Percentiles rank a stretch among this genome's conserved stretches.
Conservation (phyloP, 306 rosid genomes). For the Purshia tridentata region DNA sequence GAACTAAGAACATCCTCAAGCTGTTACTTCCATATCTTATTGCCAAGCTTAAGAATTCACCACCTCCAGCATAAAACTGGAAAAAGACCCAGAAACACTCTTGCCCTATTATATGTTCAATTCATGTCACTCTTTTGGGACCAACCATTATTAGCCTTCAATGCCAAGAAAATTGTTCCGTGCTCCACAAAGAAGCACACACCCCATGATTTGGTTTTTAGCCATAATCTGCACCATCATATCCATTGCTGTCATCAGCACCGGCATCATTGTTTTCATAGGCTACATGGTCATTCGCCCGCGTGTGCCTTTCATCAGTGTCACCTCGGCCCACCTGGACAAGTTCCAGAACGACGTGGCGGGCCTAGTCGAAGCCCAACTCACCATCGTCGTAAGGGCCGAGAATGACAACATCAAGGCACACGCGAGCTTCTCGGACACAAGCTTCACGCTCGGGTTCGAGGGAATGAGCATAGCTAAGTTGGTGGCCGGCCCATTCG, state of each 20-base stretch:
- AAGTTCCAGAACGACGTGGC: constrained; percentile 38
- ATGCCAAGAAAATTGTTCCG: constrained; percentile 20
- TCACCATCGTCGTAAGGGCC: constrained; percentile 47
- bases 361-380: constrained; percentile 53
- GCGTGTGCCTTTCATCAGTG: constrained; percentile 56
- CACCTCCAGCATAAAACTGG: constrained; percentile 24
- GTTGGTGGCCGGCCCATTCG: constrained; percentile 41
- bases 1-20: constrained; percentile 35
- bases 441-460: constrained; percentile 48
- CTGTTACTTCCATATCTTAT: constrained; percentile 22
- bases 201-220: constrained; percentile 54
- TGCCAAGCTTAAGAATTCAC: neutral
- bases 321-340: constrained; percentile 52
- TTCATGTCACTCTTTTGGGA: constrained; percentile 13
- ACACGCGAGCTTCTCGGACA: constrained; percentile 63
- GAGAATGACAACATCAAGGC: constrained; percentile 73
- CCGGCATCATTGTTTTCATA: constrained; percentile 50
- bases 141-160: neutral
- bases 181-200: constrained; percentile 30
- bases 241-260: constrained; percentile 50
- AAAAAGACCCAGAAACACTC: constrained; percentile 20
- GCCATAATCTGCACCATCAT: constrained; percentile 66
- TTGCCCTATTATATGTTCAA: constrained; percentile 27
- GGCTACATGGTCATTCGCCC: constrained; percentile 76
- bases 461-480: constrained; percentile 44